phyloP scores from a whole-genome alignment of 257 asterid species.

The Salvia rosmarinus region DNA sequence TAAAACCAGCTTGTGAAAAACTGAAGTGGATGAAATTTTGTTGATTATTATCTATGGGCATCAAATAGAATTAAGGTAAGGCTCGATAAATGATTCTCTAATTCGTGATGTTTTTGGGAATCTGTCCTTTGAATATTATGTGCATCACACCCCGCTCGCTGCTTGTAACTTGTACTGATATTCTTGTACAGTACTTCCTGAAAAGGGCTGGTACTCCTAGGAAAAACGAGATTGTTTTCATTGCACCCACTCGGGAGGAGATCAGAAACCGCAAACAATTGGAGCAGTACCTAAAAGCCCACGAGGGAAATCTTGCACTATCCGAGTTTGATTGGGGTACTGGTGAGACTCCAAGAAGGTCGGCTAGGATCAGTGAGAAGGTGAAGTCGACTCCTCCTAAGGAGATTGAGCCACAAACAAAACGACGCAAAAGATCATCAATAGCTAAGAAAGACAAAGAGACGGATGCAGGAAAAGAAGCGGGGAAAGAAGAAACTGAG shows the following conservation, averaged over 20 bases:
- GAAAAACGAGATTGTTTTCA: slow-evolving; percentile 73
- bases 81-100: neutral
- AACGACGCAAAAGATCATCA: slow-evolving; percentile 61
- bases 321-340: slow-evolving; percentile 96
- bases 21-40: neutral
- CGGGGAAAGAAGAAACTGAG: slow-evolving; percentile 39
- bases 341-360: slow-evolving; percentile 93
- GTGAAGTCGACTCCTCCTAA: slow-evolving; percentile 62
- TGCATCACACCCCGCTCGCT: neutral
- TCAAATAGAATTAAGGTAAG: neutral
- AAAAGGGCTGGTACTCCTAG: slow-evolving; percentile 65
- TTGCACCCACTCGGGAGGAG: slow-evolving; percentile 93
- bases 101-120: neutral
- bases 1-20: neutral
- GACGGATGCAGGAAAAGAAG: slow-evolving; percentile 42
- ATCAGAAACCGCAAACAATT: slow-evolving; percentile 65
- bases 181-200: slow-evolving; percentile 59
- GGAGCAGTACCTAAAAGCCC: slow-evolving; percentile 75
- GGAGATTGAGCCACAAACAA: slow-evolving; percentile 62
- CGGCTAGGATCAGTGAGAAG: slow-evolving; percentile 87
- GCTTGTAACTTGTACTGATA: neutral
- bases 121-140: too few relatives aligned
- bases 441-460: slow-evolving; percentile 50
- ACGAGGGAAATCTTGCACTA: slow-evolving; percentile 66
- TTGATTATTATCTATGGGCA: neutral